phyloP scores from a whole-genome alignment of 2,329 filamentous ascomycete species.

The Aspergillus melleus region DNA sequence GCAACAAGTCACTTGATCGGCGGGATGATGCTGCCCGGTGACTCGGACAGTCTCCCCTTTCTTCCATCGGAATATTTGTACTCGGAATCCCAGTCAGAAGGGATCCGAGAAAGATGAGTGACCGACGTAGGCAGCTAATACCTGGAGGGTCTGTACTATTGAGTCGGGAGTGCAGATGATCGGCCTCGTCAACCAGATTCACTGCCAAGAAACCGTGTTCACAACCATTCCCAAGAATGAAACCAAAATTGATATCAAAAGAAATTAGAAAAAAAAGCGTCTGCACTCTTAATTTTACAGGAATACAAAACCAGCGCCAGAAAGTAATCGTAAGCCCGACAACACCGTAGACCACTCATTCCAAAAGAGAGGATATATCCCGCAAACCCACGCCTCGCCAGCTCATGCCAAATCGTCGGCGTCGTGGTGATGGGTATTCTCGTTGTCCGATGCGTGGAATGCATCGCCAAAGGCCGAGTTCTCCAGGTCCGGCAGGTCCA shows the following conservation, averaged over 20 bases:
- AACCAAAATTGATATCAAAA: neutral
- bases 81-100: neutral
- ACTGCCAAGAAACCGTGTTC: neutral
- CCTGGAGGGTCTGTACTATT: neutral
- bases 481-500: constrained; percentile 64
- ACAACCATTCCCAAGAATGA: neutral
- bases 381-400: neutral
- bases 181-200: neutral
- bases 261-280: neutral
- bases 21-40: constrained; percentile 14
- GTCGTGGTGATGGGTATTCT: constrained; percentile 42
- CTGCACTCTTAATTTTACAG: neutral
- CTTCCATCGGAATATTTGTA: neutral
- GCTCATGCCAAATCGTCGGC: constrained; percentile 41
- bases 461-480: constrained; percentile 83
- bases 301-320: constrained; percentile 9
- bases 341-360: neutral
- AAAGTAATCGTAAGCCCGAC: neutral
- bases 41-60: neutral
- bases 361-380: constrained; percentile 2
- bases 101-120: neutral
- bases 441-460: constrained; percentile 62
- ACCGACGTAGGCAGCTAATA: neutral
- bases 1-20: constrained; percentile 14
- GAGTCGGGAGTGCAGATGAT: neutral